Evolutionary conservation across 192 early-diverging fungal genomes (phyloP).

Genomic region (Backusella australiensis): DNA sequence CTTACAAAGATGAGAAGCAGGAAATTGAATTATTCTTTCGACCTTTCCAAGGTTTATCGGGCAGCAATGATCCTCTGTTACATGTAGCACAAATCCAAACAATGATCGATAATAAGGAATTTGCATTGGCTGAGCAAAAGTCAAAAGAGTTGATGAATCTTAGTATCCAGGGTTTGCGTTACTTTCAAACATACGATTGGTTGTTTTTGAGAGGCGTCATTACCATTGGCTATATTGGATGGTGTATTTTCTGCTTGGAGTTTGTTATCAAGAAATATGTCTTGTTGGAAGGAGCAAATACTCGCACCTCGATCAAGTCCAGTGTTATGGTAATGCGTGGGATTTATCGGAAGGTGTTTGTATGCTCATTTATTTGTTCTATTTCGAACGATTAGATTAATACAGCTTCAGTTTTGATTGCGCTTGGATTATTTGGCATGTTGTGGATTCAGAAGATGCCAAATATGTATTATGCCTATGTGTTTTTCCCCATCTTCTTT

Average conservation of each 20-base stretch:
- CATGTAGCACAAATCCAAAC: conserved; percentile 56
- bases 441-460: conserved; percentile 79
- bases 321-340: neutral
- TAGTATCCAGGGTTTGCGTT: conserved; percentile 83
- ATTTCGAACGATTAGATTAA: conserved; percentile 14
- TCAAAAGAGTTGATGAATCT: conserved; percentile 62
- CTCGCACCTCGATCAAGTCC: neutral
- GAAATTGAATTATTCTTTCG: conserved; percentile 77
- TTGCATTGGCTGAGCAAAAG: conserved; percentile 65
- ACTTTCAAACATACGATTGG: conserved; percentile 98
- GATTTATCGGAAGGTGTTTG: neutral
- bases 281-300: neutral
- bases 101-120: conserved; percentile 58
- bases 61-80: conserved; percentile 46
- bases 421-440: conserved; percentile 42
- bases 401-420: neutral
- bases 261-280: conserved; percentile 76
- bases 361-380: neutral
- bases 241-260: conserved; percentile 82
- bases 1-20: conserved; percentile 61
- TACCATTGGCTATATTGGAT: conserved; percentile 84
- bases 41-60: conserved; percentile 67
- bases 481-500: conserved; percentile 82
- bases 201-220: conserved; percentile 83
- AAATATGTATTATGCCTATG: conserved; percentile 84